Percentiles rank a stretch among this genome's conserved stretches.
These are phyloP conservation scores for Phytophthora tubulina DNA, from an alignment of 352 stramenopile species.

Conservation along the genomic window DNA sequence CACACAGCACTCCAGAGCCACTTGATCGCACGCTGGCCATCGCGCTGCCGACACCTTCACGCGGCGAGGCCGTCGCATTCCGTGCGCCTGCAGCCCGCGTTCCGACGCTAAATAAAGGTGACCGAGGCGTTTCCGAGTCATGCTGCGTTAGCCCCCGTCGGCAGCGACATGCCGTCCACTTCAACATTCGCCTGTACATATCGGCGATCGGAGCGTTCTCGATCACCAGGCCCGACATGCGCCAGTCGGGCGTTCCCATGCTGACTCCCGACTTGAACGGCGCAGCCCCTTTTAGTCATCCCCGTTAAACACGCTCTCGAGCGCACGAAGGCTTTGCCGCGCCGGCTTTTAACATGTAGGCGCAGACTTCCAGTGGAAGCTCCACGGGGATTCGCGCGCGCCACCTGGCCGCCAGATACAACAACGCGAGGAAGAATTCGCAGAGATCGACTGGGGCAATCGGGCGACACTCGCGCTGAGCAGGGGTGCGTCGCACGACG, in stretches of 20 bases:
- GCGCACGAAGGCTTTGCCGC: conserved; percentile 29
- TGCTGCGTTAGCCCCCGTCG: background rate
- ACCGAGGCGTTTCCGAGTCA: conserved; percentile 6
- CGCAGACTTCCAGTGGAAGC: background rate
- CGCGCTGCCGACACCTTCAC: background rate
- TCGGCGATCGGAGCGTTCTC: conserved; percentile 13
- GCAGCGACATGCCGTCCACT: conserved; percentile 18
- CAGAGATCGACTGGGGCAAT: conserved; percentile 9
- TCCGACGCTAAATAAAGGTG: conserved; percentile 35
- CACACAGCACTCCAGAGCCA: background rate
- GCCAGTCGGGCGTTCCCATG: conserved; percentile 15
- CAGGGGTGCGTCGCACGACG: conserved; percentile 14
- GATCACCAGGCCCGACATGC: conserved; percentile 13
- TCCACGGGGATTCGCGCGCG: background rate
- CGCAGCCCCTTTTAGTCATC: conserved; percentile 26
- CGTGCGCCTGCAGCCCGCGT: conserved; percentile 9
- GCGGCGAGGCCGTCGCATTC: background rate
- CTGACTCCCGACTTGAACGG: conserved; percentile 24
- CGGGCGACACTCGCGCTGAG: conserved; percentile 6
- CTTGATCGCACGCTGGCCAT: conserved; percentile 21
- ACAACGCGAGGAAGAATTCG: conserved; percentile 17
- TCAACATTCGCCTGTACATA: conserved; percentile 16
- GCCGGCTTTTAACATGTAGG: conserved; percentile 12
- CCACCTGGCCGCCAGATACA: background rate
- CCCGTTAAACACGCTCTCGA: conserved; percentile 21